Evolutionary conservation across 768 basidiomycete genomes (phyloP).

Genomic region (Termitomyces sp.): DNA sequence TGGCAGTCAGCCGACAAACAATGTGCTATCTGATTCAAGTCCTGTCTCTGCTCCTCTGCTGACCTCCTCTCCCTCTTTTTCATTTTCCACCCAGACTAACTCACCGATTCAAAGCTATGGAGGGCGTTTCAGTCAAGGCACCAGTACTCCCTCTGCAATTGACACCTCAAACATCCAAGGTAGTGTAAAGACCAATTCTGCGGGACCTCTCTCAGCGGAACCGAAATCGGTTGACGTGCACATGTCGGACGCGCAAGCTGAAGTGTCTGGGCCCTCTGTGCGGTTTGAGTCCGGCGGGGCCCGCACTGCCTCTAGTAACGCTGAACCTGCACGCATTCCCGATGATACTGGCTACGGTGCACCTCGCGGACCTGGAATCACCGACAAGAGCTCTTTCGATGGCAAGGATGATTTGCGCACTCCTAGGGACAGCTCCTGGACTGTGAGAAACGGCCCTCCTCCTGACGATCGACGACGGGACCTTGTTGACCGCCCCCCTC

Average conservation of each 20-base stretch:
- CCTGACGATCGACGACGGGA: constrained; percentile 27
- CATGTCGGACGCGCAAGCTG: constrained; percentile 11
- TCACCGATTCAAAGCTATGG: constrained; percentile 16
- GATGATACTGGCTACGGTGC: constrained; percentile 21
- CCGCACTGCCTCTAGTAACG: constrained; percentile 6
- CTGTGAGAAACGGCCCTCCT: constrained; percentile 17
- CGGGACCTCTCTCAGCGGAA: constrained; percentile 10
- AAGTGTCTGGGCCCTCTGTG: constrained; percentile 7
- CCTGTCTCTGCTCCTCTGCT: constrained; percentile 8
- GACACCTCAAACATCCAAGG: constrained; percentile 22
- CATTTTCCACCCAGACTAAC: constrained; percentile 12
- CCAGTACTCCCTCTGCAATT: constrained; percentile 10
- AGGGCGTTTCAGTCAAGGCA: constrained; percentile 18
- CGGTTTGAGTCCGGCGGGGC: constrained; percentile 10
- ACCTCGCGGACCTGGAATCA: constrained; percentile 17
- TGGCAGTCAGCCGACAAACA: constrained; percentile 20
- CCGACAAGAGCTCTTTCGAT: constrained; percentile 19
- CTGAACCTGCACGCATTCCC: constrained; percentile 11
- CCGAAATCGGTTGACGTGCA: constrained; percentile 9
- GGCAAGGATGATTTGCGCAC: constrained; percentile 22
- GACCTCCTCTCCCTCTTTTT: constrained; percentile 13
- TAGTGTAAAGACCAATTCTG: constrained; percentile 14
- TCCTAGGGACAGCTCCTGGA: constrained; percentile 22
- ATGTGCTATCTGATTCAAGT: constrained; percentile 25
- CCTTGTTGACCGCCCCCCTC: constrained; percentile 16